Conservation (phyloP, 2,329 filamentous ascomycete genomes). For the Ramularia endophylla region DNA sequence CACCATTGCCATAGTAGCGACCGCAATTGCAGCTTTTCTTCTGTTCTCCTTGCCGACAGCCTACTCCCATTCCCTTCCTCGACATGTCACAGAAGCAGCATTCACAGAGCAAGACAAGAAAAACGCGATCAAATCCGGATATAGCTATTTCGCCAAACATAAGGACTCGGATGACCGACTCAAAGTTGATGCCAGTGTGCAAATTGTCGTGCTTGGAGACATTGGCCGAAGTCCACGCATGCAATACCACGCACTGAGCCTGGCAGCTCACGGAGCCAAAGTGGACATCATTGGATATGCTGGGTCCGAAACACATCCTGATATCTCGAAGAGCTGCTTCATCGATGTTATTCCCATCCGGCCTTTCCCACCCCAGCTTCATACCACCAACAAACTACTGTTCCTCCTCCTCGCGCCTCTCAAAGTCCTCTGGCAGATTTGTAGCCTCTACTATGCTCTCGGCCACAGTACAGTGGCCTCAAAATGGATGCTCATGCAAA, state of each 20-base stretch:
- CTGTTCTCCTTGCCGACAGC: constrained; percentile 49
- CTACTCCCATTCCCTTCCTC: constrained; percentile 39
- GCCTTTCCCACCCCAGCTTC: constrained; percentile 60
- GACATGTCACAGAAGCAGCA: constrained; percentile 20
- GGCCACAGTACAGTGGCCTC: constrained; percentile 68
- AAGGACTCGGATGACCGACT: constrained; percentile 21
- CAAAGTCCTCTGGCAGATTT: constrained; percentile 80
- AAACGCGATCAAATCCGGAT: constrained; percentile 26
- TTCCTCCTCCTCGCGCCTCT: constrained; percentile 74
- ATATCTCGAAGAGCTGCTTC: constrained; percentile 60
- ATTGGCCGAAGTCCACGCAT: constrained; percentile 94
- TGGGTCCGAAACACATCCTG: constrained; percentile 77
- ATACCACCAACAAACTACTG: constrained; percentile 61
- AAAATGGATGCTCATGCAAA: constrained; percentile 84
- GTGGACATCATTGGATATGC: constrained; percentile 87
- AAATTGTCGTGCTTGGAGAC: constrained; percentile 89
- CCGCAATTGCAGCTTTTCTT: constrained; percentile 41
- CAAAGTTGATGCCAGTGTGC: constrained; percentile 50
- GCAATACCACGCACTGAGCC: constrained; percentile 95
- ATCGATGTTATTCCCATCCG: constrained; percentile 68
- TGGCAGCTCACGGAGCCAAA: constrained; percentile 71
- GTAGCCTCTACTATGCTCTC: constrained; percentile 63
- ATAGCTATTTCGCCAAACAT: constrained; percentile 23
- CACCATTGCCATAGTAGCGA: constrained; percentile 39
- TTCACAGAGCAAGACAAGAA: constrained; percentile 26